Base-by-base conservation (phyloP, 306 rosid species). In the Comarum palustre region DNA sequence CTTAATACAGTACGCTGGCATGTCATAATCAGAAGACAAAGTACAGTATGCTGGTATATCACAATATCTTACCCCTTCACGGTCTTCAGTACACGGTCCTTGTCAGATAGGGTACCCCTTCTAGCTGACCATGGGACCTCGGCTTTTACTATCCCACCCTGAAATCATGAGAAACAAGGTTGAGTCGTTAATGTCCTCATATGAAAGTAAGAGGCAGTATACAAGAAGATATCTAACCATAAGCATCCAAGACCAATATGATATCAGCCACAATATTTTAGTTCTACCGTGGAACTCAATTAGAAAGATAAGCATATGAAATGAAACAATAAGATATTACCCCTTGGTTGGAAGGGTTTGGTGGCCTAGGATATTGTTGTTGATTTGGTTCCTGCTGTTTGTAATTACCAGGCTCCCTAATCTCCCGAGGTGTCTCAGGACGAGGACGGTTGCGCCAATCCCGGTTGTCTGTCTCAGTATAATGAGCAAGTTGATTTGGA, bases 401-500 rank as follows among this genome's bases (percentile, higher is more conserved):
- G 60, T 78, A 77, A 69, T 85, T 83, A 24, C 87, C 90, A 83
- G 84, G 78, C 34, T 89, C 98, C 75, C 77, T 91, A 68, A 72
- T 86, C 67, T 91, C 99, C 34, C 84, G 81, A 50, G 69, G 81
- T 38, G 82, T 71, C 29, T 87, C 96, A 63, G 90, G 79, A 77
- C 96, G 78, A n/a, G n/a, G n/a, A 6, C 97, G 92, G 48, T 88
- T 92, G 83, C 92, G 99, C 99, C 99, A 95, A 76, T 92, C 96
- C 39, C 97, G 96, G 71, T 68, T 84, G 74, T 92, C 99, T 25
- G 93, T 93, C 85, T 95, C 99, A 67, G 90, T 47, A 71, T 90
- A 95, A 69, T 95, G 92, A 75, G 57, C 75, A 71, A 82, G 51
- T 73, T 76, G 96, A 61, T 48, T 69, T 43, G 83, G 81, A 29